phyloP scores from a whole-genome alignment of 169 alveolate species.

The Eimeria acervulina region DNA sequence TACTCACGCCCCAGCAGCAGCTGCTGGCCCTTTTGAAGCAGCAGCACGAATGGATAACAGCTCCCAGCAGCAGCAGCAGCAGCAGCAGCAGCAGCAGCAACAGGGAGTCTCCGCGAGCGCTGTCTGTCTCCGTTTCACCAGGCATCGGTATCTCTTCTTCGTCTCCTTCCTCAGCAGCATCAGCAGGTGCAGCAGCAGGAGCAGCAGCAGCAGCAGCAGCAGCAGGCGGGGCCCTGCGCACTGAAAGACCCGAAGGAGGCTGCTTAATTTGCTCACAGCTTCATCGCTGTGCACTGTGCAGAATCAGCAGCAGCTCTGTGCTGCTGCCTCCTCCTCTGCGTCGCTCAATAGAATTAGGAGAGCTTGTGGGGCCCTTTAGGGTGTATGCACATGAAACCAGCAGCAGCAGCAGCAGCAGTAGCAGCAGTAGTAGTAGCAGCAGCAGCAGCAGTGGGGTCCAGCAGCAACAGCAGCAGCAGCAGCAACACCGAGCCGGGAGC shows the following conservation, averaged over 20 bases:
- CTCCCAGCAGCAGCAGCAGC: neutral
- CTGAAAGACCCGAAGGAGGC: neutral
- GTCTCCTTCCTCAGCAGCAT: neutral
- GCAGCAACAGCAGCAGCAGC: constrained; percentile 46
- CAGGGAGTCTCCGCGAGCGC: neutral
- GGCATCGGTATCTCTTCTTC: no score
- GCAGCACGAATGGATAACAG: neutral
- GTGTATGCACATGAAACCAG: neutral
- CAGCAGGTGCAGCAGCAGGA: constrained; percentile 23
- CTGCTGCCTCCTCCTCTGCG: neutral
- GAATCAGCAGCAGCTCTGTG: neutral
- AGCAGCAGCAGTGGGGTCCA: neutral
- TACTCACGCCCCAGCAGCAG: constrained; percentile 1
- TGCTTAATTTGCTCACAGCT: constrained; percentile 6
- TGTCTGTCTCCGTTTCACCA: no score
- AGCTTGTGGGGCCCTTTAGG: constrained; percentile 69
- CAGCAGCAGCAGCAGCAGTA: constrained; percentile 15
- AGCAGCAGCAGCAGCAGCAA: constrained; percentile 10
- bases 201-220: constrained; percentile 27
- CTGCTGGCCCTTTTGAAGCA: constrained; percentile 6
- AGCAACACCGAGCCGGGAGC: neutral
- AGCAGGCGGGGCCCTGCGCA: neutral
- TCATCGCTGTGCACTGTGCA: constrained; percentile 29
- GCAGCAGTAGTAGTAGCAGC: neutral
- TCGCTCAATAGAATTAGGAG: neutral